A percentile compares a stretch with the other conserved stretches of the same genome.
Conservation (phyloP, 2,329 filamentous ascomycete species). For the Xylaria sp. region DNA sequence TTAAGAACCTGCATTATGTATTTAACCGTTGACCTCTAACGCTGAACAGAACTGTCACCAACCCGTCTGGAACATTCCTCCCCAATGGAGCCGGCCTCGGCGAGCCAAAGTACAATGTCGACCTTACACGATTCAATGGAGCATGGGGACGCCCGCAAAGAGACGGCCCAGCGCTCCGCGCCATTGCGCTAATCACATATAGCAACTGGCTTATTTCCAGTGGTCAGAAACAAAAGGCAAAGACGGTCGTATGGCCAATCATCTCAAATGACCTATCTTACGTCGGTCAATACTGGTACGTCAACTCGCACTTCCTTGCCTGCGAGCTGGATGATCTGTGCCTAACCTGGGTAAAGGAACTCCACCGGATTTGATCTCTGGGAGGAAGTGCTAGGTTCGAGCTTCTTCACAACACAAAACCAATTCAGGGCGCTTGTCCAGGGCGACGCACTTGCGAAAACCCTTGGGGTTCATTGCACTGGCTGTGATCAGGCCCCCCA, state of each 20-base stretch:
- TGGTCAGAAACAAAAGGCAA: slow-evolving; percentile 53
- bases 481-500: slow-evolving; percentile 62
- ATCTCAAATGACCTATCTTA: slow-evolving; percentile 67
- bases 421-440: slow-evolving; percentile 62
- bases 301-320: background rate
- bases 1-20: no score
- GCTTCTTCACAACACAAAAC: slow-evolving; percentile 67
- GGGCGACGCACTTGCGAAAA: slow-evolving; percentile 61
- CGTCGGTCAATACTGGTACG: slow-evolving; percentile 61
- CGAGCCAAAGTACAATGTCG: slow-evolving; percentile 66
- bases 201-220: slow-evolving; percentile 61
- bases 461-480: slow-evolving; percentile 59
- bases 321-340: background rate
- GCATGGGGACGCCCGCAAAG: slow-evolving; percentile 68
- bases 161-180: slow-evolving; percentile 68
- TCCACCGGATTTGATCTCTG: slow-evolving; percentile 68
- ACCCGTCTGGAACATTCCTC: slow-evolving; percentile 61
- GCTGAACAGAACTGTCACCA: slow-evolving; percentile 52
- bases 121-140: slow-evolving; percentile 61
- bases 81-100: slow-evolving; percentile 60
- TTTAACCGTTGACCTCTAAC: background rate
- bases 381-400: slow-evolving; percentile 68
- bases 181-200: slow-evolving; percentile 65
- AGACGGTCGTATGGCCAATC: slow-evolving; percentile 63
- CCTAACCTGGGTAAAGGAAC: slow-evolving; percentile 50